Percentiles rank a stretch among this genome's conserved stretches.
These are phyloP conservation scores for Phaeosphaeriaceae sp. DNA, from an alignment of 2,329 filamentous ascomycete species.

Conservation along the genomic window DNA sequence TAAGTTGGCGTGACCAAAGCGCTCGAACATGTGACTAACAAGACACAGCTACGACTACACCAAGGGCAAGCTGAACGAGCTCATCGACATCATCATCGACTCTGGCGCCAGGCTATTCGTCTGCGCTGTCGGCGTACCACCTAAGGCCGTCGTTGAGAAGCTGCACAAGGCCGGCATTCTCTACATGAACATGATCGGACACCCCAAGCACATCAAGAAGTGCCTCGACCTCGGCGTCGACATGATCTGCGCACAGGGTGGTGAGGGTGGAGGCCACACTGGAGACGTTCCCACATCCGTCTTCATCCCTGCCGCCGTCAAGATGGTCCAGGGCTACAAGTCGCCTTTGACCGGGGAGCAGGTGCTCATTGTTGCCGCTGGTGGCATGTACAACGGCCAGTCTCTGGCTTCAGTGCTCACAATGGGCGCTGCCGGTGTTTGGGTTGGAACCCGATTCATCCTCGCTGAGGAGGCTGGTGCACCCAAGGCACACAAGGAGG, in stretches of 20 bases:
- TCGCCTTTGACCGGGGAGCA: conserved; percentile 86
- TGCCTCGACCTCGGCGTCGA: conserved; percentile 88
- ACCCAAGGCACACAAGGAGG: conserved; percentile 92
- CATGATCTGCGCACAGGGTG: conserved; percentile 97
- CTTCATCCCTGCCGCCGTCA: conserved; percentile 90
- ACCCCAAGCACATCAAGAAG: conserved; percentile 98
- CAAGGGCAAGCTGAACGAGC: conserved; percentile 94
- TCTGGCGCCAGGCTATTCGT: conserved; percentile 93
- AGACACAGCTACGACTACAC: conserved; percentile 92
- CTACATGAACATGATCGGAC: conserved; percentile 99
- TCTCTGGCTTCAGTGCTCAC: conserved; percentile 88
- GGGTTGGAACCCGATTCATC: conserved; percentile 97
- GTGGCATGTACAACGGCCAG: conserved; percentile 92
- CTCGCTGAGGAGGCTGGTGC: conserved; percentile 94
- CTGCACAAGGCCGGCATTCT: conserved; percentile 87
- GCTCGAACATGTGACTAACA: conserved; percentile 8
- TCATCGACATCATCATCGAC: conserved; percentile 92
- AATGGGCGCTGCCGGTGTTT: conserved; percentile 90
- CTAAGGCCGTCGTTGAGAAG: conserved; percentile 85
- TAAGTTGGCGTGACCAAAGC: conserved; percentile 44
- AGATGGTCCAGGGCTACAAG: conserved; percentile 80
- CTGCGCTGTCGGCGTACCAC: conserved; percentile 92
- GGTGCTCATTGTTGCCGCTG: conserved; percentile 91
- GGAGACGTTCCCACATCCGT: conserved; percentile 91
- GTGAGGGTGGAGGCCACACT: conserved; percentile 96